Base-by-base conservation (phyloP, 805 yeast species). In the Candida sphagnicola region DNA sequence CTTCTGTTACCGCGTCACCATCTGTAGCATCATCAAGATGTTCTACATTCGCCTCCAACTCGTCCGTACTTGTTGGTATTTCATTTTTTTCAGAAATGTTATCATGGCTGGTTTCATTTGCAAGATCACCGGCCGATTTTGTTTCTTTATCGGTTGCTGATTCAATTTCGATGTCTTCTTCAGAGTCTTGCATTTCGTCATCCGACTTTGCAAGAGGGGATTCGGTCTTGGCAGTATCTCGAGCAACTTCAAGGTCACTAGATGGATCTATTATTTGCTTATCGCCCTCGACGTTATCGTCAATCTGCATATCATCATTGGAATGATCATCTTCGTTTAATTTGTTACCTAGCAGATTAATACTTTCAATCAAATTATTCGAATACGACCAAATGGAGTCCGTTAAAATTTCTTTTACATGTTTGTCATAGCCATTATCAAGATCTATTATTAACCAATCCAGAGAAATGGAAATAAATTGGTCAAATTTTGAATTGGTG, bases 21-120 rank as follows among this genome's bases (percentile, higher is more conserved):
- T 23, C 25, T 23, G 25, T 23, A 23, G 11, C 25, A 23, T 8
- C 11, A 23, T 23, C 25, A 11, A 23, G 10, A 23, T 23, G 8
- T 23, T 23, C 25, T 23, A 11, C 25, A 11, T 8, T 23, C 25
- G 8, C 25, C 25, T n/a, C n/a, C n/a, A n/a, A n/a, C 21, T n/a
- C 30, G 18, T 30, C 29, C 18, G 5, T 34, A 11, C 34, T 21
- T 32, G 29, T 43, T 42, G 18, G 18, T 14, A 18, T 28, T 26
- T 14, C 21, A n/a, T n/a, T n/a, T n/a, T n/a, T n/a, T n/a, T n/a
- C n/a, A n/a, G n/a, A n/a, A n/a, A n/a, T n/a, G n/a, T n/a, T n/a
- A n/a, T n/a, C n/a, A n/a, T n/a, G n/a, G n/a, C n/a, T n/a, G n/a
- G n/a, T n/a, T n/a, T n/a, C n/a, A n/a, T n/a, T n/a, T n/a, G n/a